These are phyloP conservation scores for Fraxinus excelsior DNA, from an alignment of 257 asterid species.

Conservation along the genomic window DNA sequence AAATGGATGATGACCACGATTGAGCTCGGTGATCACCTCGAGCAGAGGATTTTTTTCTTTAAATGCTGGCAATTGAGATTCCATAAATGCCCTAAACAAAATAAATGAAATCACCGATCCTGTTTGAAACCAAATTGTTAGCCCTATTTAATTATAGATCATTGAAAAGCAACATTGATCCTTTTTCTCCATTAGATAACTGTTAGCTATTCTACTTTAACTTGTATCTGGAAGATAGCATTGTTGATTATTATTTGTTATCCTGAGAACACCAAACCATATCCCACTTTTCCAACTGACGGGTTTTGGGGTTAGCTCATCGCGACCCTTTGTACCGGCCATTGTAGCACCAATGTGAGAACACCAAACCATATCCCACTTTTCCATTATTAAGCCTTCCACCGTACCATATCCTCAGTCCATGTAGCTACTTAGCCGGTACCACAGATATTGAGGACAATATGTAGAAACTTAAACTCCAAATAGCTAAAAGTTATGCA, in stretches of 20 bases:
- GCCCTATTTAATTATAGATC: background rate
- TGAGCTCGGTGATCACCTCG: constrained; percentile 86
- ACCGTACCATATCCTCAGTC: background rate
- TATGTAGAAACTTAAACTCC: background rate
- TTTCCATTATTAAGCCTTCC: background rate
- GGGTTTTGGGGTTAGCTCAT: too few relatives aligned
- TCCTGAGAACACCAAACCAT: background rate
- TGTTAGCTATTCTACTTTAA: background rate
- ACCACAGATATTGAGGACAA: too few relatives aligned
- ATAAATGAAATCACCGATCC: background rate
- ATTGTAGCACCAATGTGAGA: too few relatives aligned
- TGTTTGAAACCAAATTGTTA: background rate
- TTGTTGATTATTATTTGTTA: background rate
- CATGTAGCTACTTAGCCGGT: background rate
- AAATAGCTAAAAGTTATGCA: background rate
- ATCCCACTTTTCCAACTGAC: too few relatives aligned
- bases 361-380: background rate
- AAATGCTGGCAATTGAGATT: constrained; percentile 69
- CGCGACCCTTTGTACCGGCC: too few relatives aligned
- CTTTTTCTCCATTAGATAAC: background rate
- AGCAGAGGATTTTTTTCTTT: constrained; percentile 76
- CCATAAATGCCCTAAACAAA: constrained; percentile 75
- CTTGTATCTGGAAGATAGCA: background rate
- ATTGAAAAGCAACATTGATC: background rate
- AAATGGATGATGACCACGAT: constrained; percentile 84